phyloP scores from a whole-genome alignment of 441 rosid genomes.

The Euphorbia schlechtendalii region DNA sequence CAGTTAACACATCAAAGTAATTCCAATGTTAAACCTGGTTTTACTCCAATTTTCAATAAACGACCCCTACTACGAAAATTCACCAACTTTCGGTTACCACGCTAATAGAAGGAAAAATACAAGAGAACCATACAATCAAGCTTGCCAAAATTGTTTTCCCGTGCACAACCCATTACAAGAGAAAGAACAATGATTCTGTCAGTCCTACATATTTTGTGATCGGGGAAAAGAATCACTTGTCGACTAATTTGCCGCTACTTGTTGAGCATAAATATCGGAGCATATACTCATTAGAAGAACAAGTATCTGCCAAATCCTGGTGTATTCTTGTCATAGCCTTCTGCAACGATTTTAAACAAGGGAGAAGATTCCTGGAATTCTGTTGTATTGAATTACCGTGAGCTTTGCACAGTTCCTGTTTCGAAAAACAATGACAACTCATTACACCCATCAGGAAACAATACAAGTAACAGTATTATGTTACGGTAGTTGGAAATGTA shows the following conservation, averaged over 20 bases:
- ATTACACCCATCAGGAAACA: constrained; percentile 1
- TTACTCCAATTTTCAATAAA: too few species aligned
- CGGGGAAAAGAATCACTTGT: too few species aligned
- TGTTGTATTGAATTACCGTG: constrained; percentile 79
- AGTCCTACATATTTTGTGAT: neutral
- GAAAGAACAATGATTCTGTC: neutral
- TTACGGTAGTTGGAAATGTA: neutral
- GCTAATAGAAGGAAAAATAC: too few species aligned
- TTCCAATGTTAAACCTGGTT: too few species aligned
- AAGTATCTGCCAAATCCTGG: constrained; percentile 87
- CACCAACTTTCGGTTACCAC: too few species aligned
- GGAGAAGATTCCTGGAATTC: constrained; percentile 71
- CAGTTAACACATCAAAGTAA: too few species aligned
- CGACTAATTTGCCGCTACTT: constrained; percentile 17
- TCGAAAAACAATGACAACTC: constrained; percentile 7
- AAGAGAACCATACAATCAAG: too few species aligned
- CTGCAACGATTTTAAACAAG: constrained; percentile 74
- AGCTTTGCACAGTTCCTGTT: constrained; percentile 77
- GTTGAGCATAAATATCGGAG: constrained; percentile 75
- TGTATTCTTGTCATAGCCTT: constrained; percentile 81
- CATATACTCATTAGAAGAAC: constrained; percentile 84
- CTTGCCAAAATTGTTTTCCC: too few species aligned
- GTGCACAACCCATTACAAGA: too few species aligned
- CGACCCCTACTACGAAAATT: too few species aligned
- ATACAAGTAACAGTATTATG: neutral